Evolutionary conservation across 148 eudicot species (phyloP).

Genomic region (Vaccinium vitisidaea): DNA sequence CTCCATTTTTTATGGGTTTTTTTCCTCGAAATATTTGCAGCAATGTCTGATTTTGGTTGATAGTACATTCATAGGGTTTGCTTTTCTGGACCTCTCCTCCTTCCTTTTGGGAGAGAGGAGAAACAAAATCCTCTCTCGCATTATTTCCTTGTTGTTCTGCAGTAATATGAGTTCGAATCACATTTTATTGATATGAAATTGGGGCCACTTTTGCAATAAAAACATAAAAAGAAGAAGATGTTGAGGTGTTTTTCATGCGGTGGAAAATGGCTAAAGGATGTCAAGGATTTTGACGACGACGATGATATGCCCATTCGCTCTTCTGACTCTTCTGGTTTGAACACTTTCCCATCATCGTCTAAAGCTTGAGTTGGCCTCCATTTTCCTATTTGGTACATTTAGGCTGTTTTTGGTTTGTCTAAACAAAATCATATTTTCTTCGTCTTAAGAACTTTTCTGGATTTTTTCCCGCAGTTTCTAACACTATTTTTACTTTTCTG

Average conservation of each 20-base stretch:
- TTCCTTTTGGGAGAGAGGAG: constrained; percentile 3
- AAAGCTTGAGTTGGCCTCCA: not conserved
- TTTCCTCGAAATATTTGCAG: not conserved
- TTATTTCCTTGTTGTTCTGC: not conserved
- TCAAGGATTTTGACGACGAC: constrained; percentile 25
- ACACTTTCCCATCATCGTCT: not conserved
- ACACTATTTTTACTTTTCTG: not conserved
- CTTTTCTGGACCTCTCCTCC: constrained; percentile 8
- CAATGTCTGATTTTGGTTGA: not conserved
- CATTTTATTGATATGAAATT: not conserved
- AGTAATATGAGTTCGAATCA: not conserved
- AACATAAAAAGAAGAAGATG: not conserved
- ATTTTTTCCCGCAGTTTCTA: not conserved
- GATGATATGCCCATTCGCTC: constrained; percentile 23
- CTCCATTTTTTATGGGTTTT: not conserved
- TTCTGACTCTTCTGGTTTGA: constrained; percentile 43
- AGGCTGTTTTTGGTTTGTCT: not conserved
- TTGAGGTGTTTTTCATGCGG: constrained; percentile 76
- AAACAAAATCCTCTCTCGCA: not conserved
- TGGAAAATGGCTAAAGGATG: constrained; percentile 32
- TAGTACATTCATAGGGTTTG: constrained; percentile 7
- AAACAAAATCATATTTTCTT: not conserved
- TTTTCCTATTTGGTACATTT: not conserved
- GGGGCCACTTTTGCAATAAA: not conserved
- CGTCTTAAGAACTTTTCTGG: not conserved